phyloP scores from a whole-genome alignment of 129 eudicot genomes.

The Lactuca saligna region DNA sequence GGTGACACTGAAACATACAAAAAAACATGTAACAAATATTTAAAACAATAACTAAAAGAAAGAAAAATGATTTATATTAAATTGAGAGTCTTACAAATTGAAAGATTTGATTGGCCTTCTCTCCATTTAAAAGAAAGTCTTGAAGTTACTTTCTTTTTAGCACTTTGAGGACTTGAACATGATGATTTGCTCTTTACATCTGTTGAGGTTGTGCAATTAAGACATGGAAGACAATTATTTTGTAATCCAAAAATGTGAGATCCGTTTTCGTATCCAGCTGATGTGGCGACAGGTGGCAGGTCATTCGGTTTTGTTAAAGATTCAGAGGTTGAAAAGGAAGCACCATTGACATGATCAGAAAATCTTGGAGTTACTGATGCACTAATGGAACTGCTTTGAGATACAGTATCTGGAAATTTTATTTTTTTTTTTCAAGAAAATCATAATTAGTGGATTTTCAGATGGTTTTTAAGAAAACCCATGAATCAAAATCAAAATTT shows the following conservation, averaged over 20 bases:
- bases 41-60: too few species aligned
- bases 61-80: too few species aligned
- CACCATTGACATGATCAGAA: conserved; percentile 34
- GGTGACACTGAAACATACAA: conserved; percentile 59
- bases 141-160: conserved; percentile 49
- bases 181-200: conserved; percentile 53
- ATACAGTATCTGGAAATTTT: conserved; percentile 31
- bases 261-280: conserved; percentile 33
- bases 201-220: conserved; percentile 51
- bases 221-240: conserved; percentile 76
- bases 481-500: not conserved
- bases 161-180: conserved; percentile 61
- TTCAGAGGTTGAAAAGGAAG: conserved; percentile 35
- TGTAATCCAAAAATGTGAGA: conserved; percentile 50
- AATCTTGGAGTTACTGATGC: conserved; percentile 74
- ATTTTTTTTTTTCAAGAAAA: conserved; percentile 33
- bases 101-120: conserved; percentile 58
- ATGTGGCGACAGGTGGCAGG: conserved; percentile 11
- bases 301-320: conserved; percentile 33
- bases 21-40: not conserved
- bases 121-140: conserved; percentile 73
- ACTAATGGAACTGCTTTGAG: conserved; percentile 64
- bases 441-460: not conserved
- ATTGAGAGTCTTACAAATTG: conserved; percentile 48
- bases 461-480: conserved; percentile 1